Evolutionary conservation across 225 moss, liverwort and hornwort genomes (phyloP), one percentile per base, ranked within the genome.

Genomic region (Straminergon stramineum): DNA sequence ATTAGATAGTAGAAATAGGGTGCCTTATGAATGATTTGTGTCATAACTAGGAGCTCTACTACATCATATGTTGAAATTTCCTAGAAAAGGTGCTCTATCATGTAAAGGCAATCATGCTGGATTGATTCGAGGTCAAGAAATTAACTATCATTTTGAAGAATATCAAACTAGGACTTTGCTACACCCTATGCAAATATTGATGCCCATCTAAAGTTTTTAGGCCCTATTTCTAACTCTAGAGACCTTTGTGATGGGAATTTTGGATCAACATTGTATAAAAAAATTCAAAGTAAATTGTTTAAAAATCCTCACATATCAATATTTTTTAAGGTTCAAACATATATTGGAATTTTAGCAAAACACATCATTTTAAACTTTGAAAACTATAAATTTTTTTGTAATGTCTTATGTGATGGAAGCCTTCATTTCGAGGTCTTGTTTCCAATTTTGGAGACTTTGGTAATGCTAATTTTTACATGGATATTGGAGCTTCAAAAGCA

Each of bases 361-460:
- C 0, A 52, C 22, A 22, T 52, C 12, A 7, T 34, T 52, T 52
- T 52, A 5, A 52, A 34, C 18, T 11, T 34, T 34, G 5, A 51
- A 75, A 43, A 32, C n/a, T n/a, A n/a, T n/a, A n/a, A n/a, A n/a
- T n/a, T n/a, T n/a, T n/a, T n/a, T n/a, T n/a, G n/a, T n/a, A n/a
- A 5, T 21, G 7, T 52, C 52, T 76, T 13, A 8, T 77, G 3
- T 35, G 8, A 77, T 22, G 5, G 1, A 77, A 23, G 15, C 23
- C 15, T 35, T 52, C 5, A 13, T 34, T 34, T 34, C 0, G 0
- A 3, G 5, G 14, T 8, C 32, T 0, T 2, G 2, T 53, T 76
- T 34, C 1, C 0, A 0, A 1, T 14, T 53, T 0, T 0, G 0
- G 34, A 53, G 34, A 53, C 13, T 76, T 13, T 53, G 14, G 9